Percentiles rank a stretch among this genome's conserved stretches.
phyloP scores from a whole-genome alignment of 148 eudicot species.

The Camellia granthamiana region DNA sequence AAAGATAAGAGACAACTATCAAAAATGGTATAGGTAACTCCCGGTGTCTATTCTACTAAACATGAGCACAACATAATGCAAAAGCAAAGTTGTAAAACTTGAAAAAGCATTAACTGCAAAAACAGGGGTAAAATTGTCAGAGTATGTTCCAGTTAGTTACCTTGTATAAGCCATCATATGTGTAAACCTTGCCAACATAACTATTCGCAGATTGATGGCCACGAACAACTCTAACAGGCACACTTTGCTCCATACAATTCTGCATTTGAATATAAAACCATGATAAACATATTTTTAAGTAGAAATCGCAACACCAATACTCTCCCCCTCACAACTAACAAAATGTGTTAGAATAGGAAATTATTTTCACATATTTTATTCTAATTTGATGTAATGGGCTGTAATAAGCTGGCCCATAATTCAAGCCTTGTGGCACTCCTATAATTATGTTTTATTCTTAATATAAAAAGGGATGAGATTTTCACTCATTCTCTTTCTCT shows the following conservation, averaged over 20 bases:
- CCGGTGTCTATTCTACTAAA: neutral
- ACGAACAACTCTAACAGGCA: conserved; percentile 69
- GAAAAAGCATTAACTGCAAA: neutral
- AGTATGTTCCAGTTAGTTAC: conserved; percentile 25
- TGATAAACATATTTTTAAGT: neutral
- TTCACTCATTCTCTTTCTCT: too few species aligned
- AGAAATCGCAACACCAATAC: neutral
- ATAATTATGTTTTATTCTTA: too few species aligned
- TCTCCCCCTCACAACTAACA: neutral
- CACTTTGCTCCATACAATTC: conserved; percentile 55
- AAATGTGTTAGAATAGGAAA: too few species aligned
- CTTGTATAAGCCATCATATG: conserved; percentile 76
- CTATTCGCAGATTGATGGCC: conserved; percentile 48
- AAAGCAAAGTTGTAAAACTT: neutral
- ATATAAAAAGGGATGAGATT: too few species aligned
- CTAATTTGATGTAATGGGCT: too few species aligned
- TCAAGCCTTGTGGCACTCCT: too few species aligned
- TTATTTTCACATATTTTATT: too few species aligned
- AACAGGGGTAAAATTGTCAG: neutral
- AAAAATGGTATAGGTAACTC: neutral
- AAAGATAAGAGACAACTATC: neutral
- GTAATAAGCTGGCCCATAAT: too few species aligned
- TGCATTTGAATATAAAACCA: conserved; percentile 19
- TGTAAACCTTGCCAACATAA: conserved; percentile 61
- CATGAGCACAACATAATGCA: neutral